These are phyloP conservation scores for Linnemannia hyalina DNA, from an alignment of 192 early-diverging fungal genomes.

Conservation along the genomic window DNA sequence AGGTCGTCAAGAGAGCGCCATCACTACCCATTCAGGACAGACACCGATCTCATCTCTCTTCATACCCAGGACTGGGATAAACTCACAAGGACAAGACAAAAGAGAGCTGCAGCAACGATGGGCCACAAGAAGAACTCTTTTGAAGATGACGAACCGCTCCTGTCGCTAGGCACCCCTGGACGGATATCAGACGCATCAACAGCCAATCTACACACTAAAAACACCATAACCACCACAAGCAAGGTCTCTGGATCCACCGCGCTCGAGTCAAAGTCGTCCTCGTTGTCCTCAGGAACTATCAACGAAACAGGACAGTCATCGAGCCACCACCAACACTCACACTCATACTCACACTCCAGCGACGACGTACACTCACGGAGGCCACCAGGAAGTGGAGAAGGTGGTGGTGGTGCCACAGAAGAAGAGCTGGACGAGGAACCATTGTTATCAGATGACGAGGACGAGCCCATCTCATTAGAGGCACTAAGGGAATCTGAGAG, in stretches of 20 bases:
- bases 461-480: constrained; percentile 25
- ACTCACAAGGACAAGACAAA: background rate
- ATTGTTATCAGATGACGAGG: constrained; percentile 13
- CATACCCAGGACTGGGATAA: background rate
- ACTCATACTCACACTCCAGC: background rate
- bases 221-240: constrained; percentile 9
- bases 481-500: constrained; percentile 26
- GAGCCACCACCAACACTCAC: background rate
- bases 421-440: background rate
- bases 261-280: constrained; percentile 22
- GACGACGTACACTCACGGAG: background rate
- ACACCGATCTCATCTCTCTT: background rate
- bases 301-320: background rate
- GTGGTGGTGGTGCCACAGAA: background rate
- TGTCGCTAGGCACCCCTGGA: constrained; percentile 16
- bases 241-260: constrained; percentile 38
- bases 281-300: constrained; percentile 11
- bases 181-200: background rate
- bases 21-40: background rate
- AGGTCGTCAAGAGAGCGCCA: background rate
- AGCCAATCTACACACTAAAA: constrained; percentile 4
- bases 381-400: background rate
- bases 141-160: constrained; percentile 45
- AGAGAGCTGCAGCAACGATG: background rate
- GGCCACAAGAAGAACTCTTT: background rate